Evolutionary conservation across 148 eudicot genomes (phyloP).

Genomic region (Silene uniflora): DNA sequence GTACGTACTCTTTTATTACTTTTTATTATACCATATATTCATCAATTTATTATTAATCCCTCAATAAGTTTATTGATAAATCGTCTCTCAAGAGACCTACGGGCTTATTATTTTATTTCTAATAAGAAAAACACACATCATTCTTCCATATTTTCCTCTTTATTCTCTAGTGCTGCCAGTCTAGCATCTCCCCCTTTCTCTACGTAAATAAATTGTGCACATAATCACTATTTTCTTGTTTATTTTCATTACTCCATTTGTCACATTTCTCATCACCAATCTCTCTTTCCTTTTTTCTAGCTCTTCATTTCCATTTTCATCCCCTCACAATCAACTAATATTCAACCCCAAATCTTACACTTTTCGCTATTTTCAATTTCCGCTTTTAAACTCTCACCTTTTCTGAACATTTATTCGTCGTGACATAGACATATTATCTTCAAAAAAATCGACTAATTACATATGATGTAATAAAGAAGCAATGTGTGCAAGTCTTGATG

Average conservation of each 20-base stretch:
- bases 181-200: slow-evolving; percentile 22
- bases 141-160: neutral
- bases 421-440: neutral
- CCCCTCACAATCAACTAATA: neutral
- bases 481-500: slow-evolving; percentile 44
- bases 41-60: too few species aligned
- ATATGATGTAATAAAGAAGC: slow-evolving; percentile 12
- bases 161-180: slow-evolving; percentile 31
- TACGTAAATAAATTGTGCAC: slow-evolving; percentile 14
- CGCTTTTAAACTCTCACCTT: neutral
- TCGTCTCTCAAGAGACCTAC: too few species aligned
- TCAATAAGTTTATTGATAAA: too few species aligned
- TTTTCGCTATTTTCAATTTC: neutral
- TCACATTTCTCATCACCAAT: slow-evolving; percentile 19
- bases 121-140: slow-evolving; percentile 2
- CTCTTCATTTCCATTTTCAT: slow-evolving; percentile 22
- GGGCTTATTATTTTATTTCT: too few species aligned
- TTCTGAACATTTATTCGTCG: neutral
- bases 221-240: neutral
- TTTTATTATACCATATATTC: too few species aligned
- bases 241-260: neutral
- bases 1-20: too few species aligned
- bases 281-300: slow-evolving; percentile 28
- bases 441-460: neutral
- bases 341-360: neutral